Evolutionary conservation across 1,284 basidiomycete genomes (phyloP), one percentile per base, ranked within the genome.

Genomic region (Agaricales sp.): DNA sequence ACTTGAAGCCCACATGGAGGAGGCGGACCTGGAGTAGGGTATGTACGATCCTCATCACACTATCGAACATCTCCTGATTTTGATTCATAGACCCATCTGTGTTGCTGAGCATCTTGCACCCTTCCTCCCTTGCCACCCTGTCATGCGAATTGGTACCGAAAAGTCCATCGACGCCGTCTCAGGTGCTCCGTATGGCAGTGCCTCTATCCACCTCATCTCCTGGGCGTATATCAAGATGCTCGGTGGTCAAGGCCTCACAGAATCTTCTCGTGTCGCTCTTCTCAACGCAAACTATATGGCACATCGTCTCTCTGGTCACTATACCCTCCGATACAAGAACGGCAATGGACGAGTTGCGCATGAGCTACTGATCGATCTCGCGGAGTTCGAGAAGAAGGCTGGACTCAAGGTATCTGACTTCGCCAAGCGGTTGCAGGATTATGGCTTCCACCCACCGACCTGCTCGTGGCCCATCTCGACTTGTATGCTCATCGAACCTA

Each of bases 191-290:
- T 98, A 81, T 63, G 95, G 95, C 43, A 95, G 91, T 54, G 92
- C 95, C 0, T 94, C 91, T 6, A 94, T 99, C 61, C 82, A 93
- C 48, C 78, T 95, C 54, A 98, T 99, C 63, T 97, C 95, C 1
- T 99, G 95, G 95, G 91, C 92, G 14, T 94, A 93, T 66, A 89
- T 94, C 73, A 92, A 91, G 73, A 97, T 98, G 95, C 82, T 98
- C 24, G 95, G 95, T 25, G 94, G 93, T 19, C 68, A 78, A 51
- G 95, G 94, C 14, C 77, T 99, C 39, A 80, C 82, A 38, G 77
- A 91, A 55, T 84, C 92, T 2, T 90, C 93, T 6, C 88, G 88
- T 60, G 70, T 90, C 23, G 90, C 95, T 1, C 75, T 99, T 22
- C 77, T 99, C 46, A 96, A 87, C 60, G 95, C 95, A 51, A 99